Conservation (phyloP, 768 basidiomycete genomes). For the Melanogaster broomeanus region DNA sequence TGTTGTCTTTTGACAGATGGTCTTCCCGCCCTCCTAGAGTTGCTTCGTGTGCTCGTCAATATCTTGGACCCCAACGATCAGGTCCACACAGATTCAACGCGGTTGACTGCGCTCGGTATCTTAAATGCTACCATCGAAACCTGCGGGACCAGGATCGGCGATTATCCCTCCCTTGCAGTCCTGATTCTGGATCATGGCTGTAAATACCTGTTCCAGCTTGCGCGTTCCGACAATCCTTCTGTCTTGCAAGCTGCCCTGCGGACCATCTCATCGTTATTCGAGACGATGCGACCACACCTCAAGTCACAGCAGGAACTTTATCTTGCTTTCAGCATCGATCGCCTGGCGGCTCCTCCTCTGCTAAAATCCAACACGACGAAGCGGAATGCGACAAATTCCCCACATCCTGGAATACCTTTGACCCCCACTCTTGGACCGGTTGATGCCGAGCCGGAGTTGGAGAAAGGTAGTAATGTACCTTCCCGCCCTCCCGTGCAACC, state of each 20-base stretch:
- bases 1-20: conserved; percentile 55
- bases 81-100: conserved; percentile 94
- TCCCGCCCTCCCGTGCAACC: conserved; percentile 67
- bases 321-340: conserved; percentile 90
- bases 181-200: conserved; percentile 89
- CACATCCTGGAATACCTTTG: conserved; percentile 53
- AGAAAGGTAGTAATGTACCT: conserved; percentile 51
- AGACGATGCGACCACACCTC: conserved; percentile 81
- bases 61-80: conserved; percentile 94
- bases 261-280: conserved; percentile 84
- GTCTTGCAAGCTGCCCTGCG: conserved; percentile 83
- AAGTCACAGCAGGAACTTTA: conserved; percentile 97
- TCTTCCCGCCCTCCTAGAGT: conserved; percentile 88
- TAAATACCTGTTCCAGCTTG: conserved; percentile 96
- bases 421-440: conserved; percentile 44
- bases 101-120: conserved; percentile 83
- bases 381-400: conserved; percentile 42
- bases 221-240: conserved; percentile 81
- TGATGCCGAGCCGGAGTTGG: conserved; percentile 42
- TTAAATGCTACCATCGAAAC: conserved; percentile 88
- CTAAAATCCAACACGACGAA: conserved; percentile 31
- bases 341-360: conserved; percentile 64
- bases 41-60: conserved; percentile 91
- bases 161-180: conserved; percentile 74
- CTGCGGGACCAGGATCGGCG: conserved; percentile 71